Conservation (phyloP, 2,329 filamentous ascomycete species). For the Alternaria sp. region DNA sequence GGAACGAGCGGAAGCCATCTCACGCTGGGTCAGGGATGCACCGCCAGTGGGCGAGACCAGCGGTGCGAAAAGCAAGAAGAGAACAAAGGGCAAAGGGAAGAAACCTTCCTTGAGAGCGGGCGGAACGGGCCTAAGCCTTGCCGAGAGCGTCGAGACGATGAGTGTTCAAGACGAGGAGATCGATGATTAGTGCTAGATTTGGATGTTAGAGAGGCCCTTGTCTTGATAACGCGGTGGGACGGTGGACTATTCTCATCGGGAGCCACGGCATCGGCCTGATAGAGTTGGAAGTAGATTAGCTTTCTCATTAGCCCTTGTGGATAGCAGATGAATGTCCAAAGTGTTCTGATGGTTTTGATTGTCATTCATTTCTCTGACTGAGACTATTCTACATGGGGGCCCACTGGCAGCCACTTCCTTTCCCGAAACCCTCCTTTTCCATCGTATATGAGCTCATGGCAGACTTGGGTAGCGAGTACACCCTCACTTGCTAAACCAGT, state of each 20-base stretch:
- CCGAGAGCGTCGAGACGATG: constrained; percentile 27
- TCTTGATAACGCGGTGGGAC: neutral
- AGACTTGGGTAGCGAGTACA: neutral
- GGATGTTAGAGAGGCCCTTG: neutral
- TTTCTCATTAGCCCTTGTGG: neutral
- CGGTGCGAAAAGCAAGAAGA: constrained; percentile 44
- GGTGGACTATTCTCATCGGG: neutral
- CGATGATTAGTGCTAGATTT: neutral
- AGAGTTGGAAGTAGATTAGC: neutral
- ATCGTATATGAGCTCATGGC: neutral
- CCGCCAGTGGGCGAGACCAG: constrained; percentile 48
- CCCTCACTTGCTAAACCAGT: neutral
- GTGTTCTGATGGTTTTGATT: neutral
- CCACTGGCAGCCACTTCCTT: neutral
- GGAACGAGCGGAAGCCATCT: constrained; percentile 71
- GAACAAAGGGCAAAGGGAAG: constrained; percentile 32
- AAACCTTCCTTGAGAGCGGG: neutral
- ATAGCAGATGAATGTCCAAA: neutral
- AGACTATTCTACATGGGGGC: neutral
- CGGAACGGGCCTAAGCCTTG: constrained; percentile 16
- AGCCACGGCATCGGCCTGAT: neutral
- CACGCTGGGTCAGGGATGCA: constrained; percentile 68
- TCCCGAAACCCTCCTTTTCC: neutral
- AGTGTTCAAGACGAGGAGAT: constrained; percentile 17
- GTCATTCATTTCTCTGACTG: neutral